phyloP scores from a whole-genome alignment of 768 basidiomycete species.

The Tubosaeta sp. region DNA sequence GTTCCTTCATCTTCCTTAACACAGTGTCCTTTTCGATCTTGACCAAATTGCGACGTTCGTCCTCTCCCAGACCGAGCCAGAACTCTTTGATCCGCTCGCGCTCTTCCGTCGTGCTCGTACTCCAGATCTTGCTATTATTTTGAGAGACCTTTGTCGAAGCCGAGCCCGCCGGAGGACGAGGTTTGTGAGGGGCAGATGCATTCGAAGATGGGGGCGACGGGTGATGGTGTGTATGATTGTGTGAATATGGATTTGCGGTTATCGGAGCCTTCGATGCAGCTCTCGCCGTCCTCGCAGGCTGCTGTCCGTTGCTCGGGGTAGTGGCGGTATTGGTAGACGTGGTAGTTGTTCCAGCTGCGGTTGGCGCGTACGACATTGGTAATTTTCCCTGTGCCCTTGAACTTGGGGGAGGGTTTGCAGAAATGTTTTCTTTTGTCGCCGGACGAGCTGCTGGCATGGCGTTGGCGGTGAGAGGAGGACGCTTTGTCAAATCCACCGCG shows the following conservation, averaged over 20 bases:
- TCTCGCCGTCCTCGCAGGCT: conserved; percentile 38
- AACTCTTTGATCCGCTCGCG: conserved; percentile 97
- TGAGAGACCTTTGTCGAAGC: conserved; percentile 24
- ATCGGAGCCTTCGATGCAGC: conserved; percentile 59
- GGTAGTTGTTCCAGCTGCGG: conserved; percentile 21
- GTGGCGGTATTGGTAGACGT: conserved; percentile 35
- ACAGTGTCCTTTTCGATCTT: conserved; percentile 99
- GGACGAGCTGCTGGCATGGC: conserved; percentile 42
- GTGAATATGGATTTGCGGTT: conserved; percentile 44
- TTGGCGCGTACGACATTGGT: conserved; percentile 69
- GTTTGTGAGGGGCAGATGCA: conserved; percentile 30
- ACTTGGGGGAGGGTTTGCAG: conserved; percentile 51
- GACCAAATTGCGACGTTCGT: conserved; percentile 87
- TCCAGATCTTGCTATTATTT: conserved; percentile 87
- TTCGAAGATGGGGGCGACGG: conserved; percentile 41
- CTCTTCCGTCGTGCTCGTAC: conserved; percentile 87
- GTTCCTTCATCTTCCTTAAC: conserved; percentile 98
- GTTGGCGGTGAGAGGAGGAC: conserved; percentile 36
- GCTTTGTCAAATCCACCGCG: conserved; percentile 35
- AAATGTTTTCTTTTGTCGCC: conserved; percentile 35
- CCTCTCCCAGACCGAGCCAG: conserved; percentile 91
- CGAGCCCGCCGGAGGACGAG: conserved; percentile 27
- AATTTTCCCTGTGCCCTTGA: conserved; percentile 90
- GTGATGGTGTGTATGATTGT: conserved; percentile 51
- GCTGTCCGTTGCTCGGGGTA: conserved; percentile 28